These are phyloP conservation scores for Cylindrotheca closterium DNA, from an alignment of 108 stramenopile species.

Conservation along the genomic window DNA sequence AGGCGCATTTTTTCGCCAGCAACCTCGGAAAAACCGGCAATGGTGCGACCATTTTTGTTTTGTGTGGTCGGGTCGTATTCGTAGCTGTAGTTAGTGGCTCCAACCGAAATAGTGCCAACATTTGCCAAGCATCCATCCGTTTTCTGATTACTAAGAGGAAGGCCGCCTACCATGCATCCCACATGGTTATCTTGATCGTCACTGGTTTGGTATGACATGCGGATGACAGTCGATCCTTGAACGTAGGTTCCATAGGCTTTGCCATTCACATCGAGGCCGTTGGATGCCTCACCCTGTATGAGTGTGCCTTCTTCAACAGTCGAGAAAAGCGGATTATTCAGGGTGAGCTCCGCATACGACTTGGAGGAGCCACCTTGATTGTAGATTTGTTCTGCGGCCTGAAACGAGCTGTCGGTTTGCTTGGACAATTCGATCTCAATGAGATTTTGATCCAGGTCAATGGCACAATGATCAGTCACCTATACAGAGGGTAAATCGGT, in stretches of 20 bases:
- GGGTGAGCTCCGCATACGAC: slow-evolving; percentile 50
- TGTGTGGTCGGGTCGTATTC: too few species aligned
- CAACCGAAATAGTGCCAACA: too few species aligned
- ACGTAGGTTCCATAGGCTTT: slow-evolving; percentile 34
- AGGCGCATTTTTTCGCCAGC: slow-evolving; percentile 44
- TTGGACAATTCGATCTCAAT: slow-evolving; percentile 43
- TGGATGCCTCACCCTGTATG: slow-evolving; percentile 33
- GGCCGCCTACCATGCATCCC: slow-evolving; percentile 69
- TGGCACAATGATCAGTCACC: too few species aligned
- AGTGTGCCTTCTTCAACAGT: slow-evolving; percentile 22
- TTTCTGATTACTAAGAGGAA: slow-evolving; percentile 13
- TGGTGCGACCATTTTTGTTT: too few species aligned
- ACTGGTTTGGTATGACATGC: slow-evolving; percentile 47
- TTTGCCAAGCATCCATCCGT: slow-evolving; percentile 36
- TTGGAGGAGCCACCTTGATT: slow-evolving; percentile 63
- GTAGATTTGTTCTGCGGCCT: slow-evolving; percentile 49
- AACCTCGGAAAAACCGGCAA: slow-evolving; percentile 43
- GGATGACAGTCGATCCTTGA: slow-evolving; percentile 30
- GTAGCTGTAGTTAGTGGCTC: too few species aligned
- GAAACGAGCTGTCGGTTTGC: slow-evolving; percentile 26
- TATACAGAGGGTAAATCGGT: too few species aligned
- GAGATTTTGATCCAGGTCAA: slow-evolving; percentile 70
- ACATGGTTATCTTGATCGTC: slow-evolving; percentile 48
- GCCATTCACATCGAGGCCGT: slow-evolving; percentile 44
- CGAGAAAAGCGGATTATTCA: slow-evolving; percentile 32